phyloP scores from a whole-genome alignment of 2,329 filamentous ascomycete species.

The Hypocrella siamensis region DNA sequence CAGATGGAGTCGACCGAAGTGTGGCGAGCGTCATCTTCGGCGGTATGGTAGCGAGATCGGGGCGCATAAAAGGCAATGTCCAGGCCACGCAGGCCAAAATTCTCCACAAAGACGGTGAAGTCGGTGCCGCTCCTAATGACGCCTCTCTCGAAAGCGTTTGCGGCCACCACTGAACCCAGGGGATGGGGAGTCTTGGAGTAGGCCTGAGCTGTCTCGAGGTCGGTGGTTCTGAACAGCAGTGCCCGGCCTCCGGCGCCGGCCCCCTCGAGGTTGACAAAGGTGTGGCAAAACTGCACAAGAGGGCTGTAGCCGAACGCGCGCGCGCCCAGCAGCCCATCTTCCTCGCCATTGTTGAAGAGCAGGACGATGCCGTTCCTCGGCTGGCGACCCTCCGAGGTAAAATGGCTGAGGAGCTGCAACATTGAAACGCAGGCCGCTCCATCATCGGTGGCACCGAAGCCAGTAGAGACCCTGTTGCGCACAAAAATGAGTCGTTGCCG shows the following conservation, averaged over 20 bases:
- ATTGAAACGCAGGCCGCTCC: conserved; percentile 79
- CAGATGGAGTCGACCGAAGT: conserved; percentile 58
- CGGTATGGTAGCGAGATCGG: conserved; percentile 76
- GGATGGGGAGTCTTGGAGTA: conserved; percentile 60
- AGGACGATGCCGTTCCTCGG: conserved; percentile 70
- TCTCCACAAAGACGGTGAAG: conserved; percentile 66
- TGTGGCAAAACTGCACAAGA: conserved; percentile 63
- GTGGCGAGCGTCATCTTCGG: conserved; percentile 72
- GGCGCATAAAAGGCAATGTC: conserved; percentile 88
- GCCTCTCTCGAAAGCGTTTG: conserved; percentile 69
- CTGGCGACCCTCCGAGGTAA: conserved; percentile 53
- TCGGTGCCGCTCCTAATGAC: conserved; percentile 78
- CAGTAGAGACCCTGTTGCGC: conserved; percentile 61
- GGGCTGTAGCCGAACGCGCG: conserved; percentile 73
- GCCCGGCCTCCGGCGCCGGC: conserved; percentile 84
- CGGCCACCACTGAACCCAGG: conserved; percentile 68
- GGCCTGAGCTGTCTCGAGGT: conserved; percentile 68
- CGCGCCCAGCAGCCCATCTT: conserved; percentile 81
- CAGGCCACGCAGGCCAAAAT: conserved; percentile 69
- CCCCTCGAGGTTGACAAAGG: conserved; percentile 89
- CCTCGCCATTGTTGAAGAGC: conserved; percentile 89
- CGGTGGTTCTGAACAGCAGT: conserved; percentile 74
- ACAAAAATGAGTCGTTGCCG: no score
- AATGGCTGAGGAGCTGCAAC: conserved; percentile 76
- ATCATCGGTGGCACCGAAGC: conserved; percentile 86